Base-by-base conservation (phyloP, 495 filamentous ascomycete species). In the Endocarpon pusillum region DNA sequence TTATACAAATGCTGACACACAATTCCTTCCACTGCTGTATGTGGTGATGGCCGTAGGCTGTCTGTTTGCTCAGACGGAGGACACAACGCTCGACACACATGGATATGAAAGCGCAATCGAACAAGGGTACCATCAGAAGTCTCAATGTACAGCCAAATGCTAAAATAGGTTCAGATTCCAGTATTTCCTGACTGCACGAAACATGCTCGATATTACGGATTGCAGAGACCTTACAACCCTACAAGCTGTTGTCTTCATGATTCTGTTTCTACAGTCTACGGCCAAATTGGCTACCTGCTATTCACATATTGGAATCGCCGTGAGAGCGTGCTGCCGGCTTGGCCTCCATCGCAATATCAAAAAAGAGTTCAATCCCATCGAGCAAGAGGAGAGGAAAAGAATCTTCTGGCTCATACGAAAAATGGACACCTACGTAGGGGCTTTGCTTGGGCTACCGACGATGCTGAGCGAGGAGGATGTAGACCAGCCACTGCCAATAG, bases 381-480 rank as follows among this genome's bases (percentile, higher is more conserved):
- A 96, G 48, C 67, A 75, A 33, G 81, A 96, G 53, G 64, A 74
- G 24, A 69, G 87, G 35, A 78, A 86, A 45, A 70, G 87, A 15
- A 68, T 87, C 28, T 96, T 94, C 46, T 94, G 89, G 70, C 70
- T 83, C 18, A 69, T 93, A 32, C 76, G 85, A 21, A 91, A 89
- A 44, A 81, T 94, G 77, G 87, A 94, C 42, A 85, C 75, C 17
- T 94, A 94, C 49, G 81, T 94, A 14, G 84, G 82, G 34, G 85
- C 84, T 4, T 58, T 94, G 31, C 59, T 96, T 12, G 87, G 87
- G 9, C 70, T 94, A 18, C 87, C 87, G 1, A 62, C 80, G 36
- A 78, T 86, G 51, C 63, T 94, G 24, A 79, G 71, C 42, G 74
- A 82, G 33, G 82, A 93, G 32, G 87, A 94, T 46, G 76, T 96